Conservation (phyloP, 306 rosid species). For the Corylus avellana region DNA sequence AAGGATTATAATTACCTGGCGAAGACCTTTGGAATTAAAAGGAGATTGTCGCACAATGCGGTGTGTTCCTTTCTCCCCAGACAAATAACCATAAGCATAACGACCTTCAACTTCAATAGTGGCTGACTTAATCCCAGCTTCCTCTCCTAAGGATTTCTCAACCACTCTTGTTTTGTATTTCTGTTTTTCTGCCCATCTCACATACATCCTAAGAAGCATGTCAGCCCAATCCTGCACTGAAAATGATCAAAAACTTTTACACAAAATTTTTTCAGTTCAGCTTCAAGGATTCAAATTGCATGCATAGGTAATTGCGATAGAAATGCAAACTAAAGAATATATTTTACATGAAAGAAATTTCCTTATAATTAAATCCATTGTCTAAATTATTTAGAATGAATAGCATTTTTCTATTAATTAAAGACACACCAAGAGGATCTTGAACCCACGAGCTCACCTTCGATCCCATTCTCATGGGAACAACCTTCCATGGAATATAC, state of each 20-base stretch:
- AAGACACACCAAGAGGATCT: background rate
- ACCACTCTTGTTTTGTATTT: slow-evolving; percentile 84
- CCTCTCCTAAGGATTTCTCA: slow-evolving; percentile 91
- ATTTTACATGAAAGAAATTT: background rate
- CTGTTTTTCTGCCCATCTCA: slow-evolving; percentile 95
- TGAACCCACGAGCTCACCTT: background rate
- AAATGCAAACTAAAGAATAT: slow-evolving; percentile 10
- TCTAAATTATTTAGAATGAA: background rate
- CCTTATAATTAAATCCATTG: background rate
- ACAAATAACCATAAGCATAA: slow-evolving; percentile 92
- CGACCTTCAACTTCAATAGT: slow-evolving; percentile 94
- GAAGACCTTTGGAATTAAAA: slow-evolving; percentile 91
- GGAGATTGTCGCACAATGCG: slow-evolving; percentile 94
- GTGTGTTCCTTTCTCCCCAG: slow-evolving; percentile 98
- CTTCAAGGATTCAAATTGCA: slow-evolving; percentile 33
- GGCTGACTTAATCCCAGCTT: slow-evolving; percentile 96
- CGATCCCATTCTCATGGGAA: background rate
- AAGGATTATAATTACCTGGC: slow-evolving; percentile 64
- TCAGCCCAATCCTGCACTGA: slow-evolving; percentile 99
- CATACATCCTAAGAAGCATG: slow-evolving; percentile 97
- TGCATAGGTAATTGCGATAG: background rate
- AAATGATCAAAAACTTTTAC: slow-evolving; percentile 47
- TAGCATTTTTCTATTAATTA: background rate
- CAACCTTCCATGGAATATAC: background rate
- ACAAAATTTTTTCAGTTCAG: slow-evolving; percentile 36